phyloP scores from a whole-genome alignment of 139 green algal genomes.

The Chlorella sp. region DNA sequence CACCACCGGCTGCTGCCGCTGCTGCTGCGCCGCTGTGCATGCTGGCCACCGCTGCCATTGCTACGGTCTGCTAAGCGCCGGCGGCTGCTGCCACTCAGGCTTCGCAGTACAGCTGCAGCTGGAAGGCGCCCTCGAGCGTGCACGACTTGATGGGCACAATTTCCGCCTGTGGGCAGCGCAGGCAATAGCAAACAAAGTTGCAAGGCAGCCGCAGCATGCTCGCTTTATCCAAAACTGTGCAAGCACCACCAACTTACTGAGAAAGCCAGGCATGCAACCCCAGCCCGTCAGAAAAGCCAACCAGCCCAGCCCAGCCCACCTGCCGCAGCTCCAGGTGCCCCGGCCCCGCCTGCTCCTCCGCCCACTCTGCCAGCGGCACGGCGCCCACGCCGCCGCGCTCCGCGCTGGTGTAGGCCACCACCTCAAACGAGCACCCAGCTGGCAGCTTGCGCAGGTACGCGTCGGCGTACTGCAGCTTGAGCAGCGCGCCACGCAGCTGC shows the following conservation, averaged over 20 bases:
- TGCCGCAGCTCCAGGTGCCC: conserved; percentile 11
- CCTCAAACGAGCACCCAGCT: conserved; percentile 53
- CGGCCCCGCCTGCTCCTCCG: conserved; percentile 39
- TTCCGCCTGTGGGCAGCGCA: neutral
- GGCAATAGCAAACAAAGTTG: neutral
- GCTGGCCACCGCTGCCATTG: neutral
- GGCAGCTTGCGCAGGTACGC: conserved; percentile 38
- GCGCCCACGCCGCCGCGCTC: neutral
- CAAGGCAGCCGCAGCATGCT: neutral
- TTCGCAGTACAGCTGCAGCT: conserved; percentile 55
- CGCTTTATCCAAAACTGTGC: neutral
- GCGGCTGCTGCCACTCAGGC: neutral
- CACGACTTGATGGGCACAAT: conserved; percentile 58
- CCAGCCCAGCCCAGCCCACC: neutral
- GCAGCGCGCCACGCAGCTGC: conserved; percentile 36
- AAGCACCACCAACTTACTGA: too few relatives aligned
- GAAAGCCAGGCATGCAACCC: neutral
- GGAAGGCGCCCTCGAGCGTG: conserved; percentile 32
- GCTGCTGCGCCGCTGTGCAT: neutral
- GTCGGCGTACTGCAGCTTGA: conserved; percentile 60
- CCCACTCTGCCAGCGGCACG: conserved; percentile 40
- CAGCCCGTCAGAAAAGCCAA: too few relatives aligned
- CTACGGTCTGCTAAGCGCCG: too few relatives aligned
- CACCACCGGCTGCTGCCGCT: neutral
- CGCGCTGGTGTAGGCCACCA: conserved; percentile 45